Base-by-base conservation (phyloP, 169 alveolate species). In the Eimeria tenella region DNA sequence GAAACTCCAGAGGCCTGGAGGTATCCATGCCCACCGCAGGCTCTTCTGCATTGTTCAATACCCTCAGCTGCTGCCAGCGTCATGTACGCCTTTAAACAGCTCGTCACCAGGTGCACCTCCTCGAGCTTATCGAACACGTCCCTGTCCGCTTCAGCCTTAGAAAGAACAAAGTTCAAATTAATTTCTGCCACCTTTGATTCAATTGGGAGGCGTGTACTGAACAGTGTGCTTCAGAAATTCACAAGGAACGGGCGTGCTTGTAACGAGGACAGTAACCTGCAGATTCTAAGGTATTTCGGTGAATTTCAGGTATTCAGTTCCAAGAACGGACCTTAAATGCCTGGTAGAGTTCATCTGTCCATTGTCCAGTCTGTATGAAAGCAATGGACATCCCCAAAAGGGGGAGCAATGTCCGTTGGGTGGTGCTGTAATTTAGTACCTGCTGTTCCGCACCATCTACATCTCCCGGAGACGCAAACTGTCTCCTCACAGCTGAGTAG, bases 1-100 rank as follows among this genome's bases (percentile, higher is more conserved):
- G 95, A 56, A 8, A 93, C 60, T 50, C 95, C 95, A 7, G 95
- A 49, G 4, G 95, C 92, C 23, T 23, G 86, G 31, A 82, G 58
- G 70, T 42, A 93, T 15, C 95, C 95, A n/a, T 93, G 95, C 58
- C 95, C 95, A 10, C 95, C 95, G 42, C 93, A 82, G 42, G 90
- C 87, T 60, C 56, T 93, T 8, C 95, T 62, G 95, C 95, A 93
- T 55, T 17, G 50, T 21, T 93, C 95, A 23, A 93, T 82, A 23
- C 95, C 95, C 5, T 93, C 95, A 3, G 90, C 93, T 0, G 62
- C 93, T 9, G 70, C 23, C 10, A 93, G 65, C 21, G 95, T n/a
- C 75, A 82, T 93, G 55, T 31, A 42, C 56, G 95, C 95, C 73
- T 93, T 93, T 17, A 93, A 42, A 31, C 83, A 92, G 49, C 95